Base-by-base conservation (phyloP, 2,329 filamentous ascomycete species). In the Trichoderma afroharzianum region DNA sequence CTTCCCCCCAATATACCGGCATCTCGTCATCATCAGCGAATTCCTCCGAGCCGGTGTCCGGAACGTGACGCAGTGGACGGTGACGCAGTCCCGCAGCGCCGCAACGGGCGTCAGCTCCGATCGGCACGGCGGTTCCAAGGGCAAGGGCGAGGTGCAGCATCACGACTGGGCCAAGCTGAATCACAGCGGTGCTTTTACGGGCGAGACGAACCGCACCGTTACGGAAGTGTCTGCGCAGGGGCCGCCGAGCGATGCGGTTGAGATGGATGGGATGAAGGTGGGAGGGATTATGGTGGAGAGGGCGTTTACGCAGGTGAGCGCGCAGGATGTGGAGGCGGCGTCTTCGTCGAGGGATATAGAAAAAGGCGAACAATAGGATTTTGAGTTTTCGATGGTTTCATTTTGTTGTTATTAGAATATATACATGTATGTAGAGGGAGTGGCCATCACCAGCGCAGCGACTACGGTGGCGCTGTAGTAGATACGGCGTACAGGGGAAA, bases 271-370 rank as follows among this genome's bases (percentile, higher is more conserved):
- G 8, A 2, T 66, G 9, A 63, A 71, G n/a, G 21, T 11, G 21
- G 68, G 57, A 8, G 68, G 71, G 1, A 72, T 72, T 7, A 39
- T 72, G 30, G 71, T 72, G 53, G 55, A 71, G 55, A 66, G 59
- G 32, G 71, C 33, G 24, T 71, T 72, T 66, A 71, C 47, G 21
- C 71, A 71, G 62, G n/a, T 53, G 26, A 71, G 71, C 12, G 66
- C 43, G 9, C 71, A 57, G 36, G 68, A 71, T n/a, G n/a, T 72
- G 30, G 57, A 30, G 7, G n/a, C 4, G 5, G 39, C 43, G n/a
- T 21, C 9, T 43, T 43, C 39, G 14, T 39, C n/a, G 12, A 58
- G 28, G 14, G 39, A 53, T 30, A 30, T n/a, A 7, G 9, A 33
- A 28, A 4, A 58, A 3, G 33, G 28, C 0, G 24, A n/a, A 24